Evolutionary conservation across 164 flowering plant genomes (phyloP).

Genomic region (Magnolia changhungtana): DNA sequence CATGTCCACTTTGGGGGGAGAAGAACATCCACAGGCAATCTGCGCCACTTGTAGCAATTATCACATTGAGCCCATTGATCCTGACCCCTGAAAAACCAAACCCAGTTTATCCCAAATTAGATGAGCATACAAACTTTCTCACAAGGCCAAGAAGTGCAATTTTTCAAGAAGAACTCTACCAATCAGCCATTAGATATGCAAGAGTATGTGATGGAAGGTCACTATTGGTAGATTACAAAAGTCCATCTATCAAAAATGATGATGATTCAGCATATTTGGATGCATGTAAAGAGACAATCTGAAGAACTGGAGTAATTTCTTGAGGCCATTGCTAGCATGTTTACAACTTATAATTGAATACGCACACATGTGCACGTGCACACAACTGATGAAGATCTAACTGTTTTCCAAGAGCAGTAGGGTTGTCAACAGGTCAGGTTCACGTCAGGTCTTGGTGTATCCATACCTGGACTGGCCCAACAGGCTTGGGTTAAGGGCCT

Average conservation of each 20-base stretch:
- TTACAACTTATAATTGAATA: neutral
- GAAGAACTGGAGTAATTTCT: neutral
- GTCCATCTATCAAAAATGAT: too few species aligned
- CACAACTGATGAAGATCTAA: too few species aligned
- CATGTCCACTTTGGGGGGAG: conserved; percentile 86
- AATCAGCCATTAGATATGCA: neutral
- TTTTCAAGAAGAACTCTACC: neutral
- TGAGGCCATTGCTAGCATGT: neutral
- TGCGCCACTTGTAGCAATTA: conserved; percentile 86
- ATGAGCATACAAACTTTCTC: neutral
- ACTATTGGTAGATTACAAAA: too few species aligned
- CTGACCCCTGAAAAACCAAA: conserved; percentile 49
- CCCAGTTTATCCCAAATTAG: conserved; percentile 9
- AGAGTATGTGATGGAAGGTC: neutral
- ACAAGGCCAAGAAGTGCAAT: neutral
- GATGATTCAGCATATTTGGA: too few species aligned
- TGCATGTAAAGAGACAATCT: neutral
- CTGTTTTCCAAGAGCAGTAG: too few species aligned
- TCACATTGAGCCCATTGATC: conserved; percentile 98
- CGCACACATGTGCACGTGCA: neutral
- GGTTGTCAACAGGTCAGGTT: too few species aligned
- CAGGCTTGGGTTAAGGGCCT: too few species aligned
- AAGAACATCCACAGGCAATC: conserved; percentile 71
- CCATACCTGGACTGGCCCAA: too few species aligned
- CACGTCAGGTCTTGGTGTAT: too few species aligned